Evolutionary conservation across 768 basidiomycete genomes (phyloP), one percentile per base, ranked within the genome.

Genomic region (Calocybe gangraenosa): DNA sequence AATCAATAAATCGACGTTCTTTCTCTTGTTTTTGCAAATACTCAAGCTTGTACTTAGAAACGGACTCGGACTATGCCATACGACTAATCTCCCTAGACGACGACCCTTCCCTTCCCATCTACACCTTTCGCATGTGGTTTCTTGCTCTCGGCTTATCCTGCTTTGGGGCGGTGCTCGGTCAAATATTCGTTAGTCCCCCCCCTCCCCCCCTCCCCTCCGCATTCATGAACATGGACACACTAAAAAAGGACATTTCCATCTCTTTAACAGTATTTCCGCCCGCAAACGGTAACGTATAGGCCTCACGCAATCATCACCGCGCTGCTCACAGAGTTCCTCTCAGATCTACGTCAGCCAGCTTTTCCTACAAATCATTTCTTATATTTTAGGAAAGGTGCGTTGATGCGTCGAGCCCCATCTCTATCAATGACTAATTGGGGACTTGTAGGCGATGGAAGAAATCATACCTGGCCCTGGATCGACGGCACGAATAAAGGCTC

Each of bases 81-180:
- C 67, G 67, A 33, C 58, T 72, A 19, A 52, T 72, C 36, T 68
- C 67, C 8, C 57, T 70, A 30, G 69, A 70, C 22, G 70, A 74
- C 49, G 69, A 71, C 49, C 58, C 60, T 2, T 55, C 58, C 4
- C 56, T 71, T 3, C 67, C 62, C 0, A 55, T 66, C 2, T 64
- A 65, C 44, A 74, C 73, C 13, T 74, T 76, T 60, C 62, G 74
- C 10, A 67, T 70, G 38, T 65, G 67, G 58, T 67, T 76, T 60
- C 57, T 76, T 8, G 67, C 67, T 37, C 61, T 74, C 28, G 74
- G 73, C 11, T 66, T 76, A 34, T 64, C 65, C 30, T 66, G 68
- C 7, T 76, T 76, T 50, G 69, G 73, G 50, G 66, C 56, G 40
- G 71, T 73, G n/a, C 48, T 67, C 23, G 51, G 66, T 5, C 62